Evolutionary conservation across 116 monocot genomes (phyloP), one percentile per base, ranked within the genome.

Genomic region (Trichopus zeylanicus): DNA sequence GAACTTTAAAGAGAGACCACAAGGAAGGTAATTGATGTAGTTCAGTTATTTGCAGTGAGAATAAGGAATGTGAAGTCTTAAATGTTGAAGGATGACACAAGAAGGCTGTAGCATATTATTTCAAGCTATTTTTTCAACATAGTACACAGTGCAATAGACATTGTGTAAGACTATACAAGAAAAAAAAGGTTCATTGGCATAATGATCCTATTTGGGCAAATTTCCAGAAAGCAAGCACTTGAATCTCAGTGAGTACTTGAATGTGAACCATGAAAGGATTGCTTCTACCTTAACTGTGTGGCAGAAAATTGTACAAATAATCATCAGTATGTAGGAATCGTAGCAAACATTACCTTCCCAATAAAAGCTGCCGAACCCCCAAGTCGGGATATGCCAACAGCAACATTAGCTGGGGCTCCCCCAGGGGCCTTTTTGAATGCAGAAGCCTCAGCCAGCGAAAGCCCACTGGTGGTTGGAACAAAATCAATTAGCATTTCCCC

Each of bases 401-500:
- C 94, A 29, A 94, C 94, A 67, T 94, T 94, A 38, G 94, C 94
- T 53, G 90, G 94, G 32, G 94, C 94, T 18, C 94, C 94, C 16
- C 94, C 94, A 21, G 94, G 74, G 21, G 94, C 94, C 66, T 94
- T 94, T 62, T 94, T 94, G 69, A 94, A 94, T 48, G 89, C 94
- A 64, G 86, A 78, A 11, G 94, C 80, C 58, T 89, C 78, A 56
- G 83, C 80, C 57, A 94, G 65, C 29, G 94, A 89, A 62, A 89
- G 42, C 1, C 90, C 94, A 75, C 67, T 94, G 32, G 78, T 46
- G 12, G 94, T 94, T 24, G 94, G 94, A n/a, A 94, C 94, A 63
- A 94, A 94, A 73, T 94, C 94, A 61, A 94, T 94, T 23, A 94
- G 61, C 86, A 94, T 71, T 81, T 94, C 94, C 34, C 94, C 94